Conservation (phyloP, 2,329 filamentous ascomycete species). For the Alternaria conjuncta region DNA sequence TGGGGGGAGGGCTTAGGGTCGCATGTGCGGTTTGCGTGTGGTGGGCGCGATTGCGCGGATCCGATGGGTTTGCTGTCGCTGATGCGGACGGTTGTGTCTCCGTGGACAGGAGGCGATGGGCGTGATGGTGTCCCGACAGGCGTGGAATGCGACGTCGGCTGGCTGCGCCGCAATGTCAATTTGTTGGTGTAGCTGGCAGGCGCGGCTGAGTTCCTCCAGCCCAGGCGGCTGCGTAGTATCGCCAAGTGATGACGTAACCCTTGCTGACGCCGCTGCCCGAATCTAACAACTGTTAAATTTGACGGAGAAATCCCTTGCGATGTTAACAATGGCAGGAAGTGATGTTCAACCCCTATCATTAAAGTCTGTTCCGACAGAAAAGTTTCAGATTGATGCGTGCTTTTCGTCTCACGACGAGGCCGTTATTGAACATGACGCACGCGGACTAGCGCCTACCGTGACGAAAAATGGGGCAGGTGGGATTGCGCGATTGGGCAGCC, state of each 20-base stretch:
- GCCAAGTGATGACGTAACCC: constrained; percentile 39
- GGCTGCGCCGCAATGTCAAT: constrained; percentile 13
- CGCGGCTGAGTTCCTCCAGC: constrained; percentile 26
- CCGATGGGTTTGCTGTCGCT: constrained; percentile 2
- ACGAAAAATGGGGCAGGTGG: constrained; percentile 8
- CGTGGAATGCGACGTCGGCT: constrained; percentile 2
- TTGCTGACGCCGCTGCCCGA: constrained; percentile 9
- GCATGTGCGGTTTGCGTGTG: constrained; percentile 17
- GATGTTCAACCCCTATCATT: not conserved
- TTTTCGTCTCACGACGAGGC: constrained; percentile 8
- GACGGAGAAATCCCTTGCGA: not conserved
- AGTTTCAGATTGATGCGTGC: constrained; percentile 4
- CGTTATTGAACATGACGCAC: constrained; percentile 11
- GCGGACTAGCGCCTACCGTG: constrained; percentile 17
- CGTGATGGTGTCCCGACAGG: not conserved
- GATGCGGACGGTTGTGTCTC: not conserved
- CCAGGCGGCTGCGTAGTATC: constrained; percentile 4
- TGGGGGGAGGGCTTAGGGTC: constrained; percentile 4
- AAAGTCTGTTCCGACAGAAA: not conserved
- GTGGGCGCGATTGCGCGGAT: constrained; percentile 15
- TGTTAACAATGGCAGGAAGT: not conserved
- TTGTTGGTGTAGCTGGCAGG: constrained; percentile 21
- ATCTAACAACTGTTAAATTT: not conserved
- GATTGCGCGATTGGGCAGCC: not conserved
- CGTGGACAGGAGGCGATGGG: not conserved